phyloP scores from a whole-genome alignment of 345 rosid species.

The Hypericum androsaemum region DNA sequence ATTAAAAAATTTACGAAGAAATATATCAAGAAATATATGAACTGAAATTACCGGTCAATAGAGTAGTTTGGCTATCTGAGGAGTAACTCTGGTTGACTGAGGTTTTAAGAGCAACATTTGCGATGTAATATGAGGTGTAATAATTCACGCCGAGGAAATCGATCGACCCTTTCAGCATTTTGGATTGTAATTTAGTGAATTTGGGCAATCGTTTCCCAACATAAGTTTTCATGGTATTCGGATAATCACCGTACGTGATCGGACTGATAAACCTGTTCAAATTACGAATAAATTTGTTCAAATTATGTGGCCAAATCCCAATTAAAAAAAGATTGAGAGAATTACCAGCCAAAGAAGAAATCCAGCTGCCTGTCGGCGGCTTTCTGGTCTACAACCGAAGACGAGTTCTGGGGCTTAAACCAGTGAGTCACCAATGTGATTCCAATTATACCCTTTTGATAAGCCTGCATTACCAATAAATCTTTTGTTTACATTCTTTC shows the following conservation, averaged over 20 bases:
- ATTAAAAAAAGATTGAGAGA: neutral
- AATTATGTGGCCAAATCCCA: neutral
- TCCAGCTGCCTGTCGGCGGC: neutral
- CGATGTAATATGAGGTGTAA: slow-evolving; percentile 7
- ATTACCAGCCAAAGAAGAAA: slow-evolving; percentile 1
- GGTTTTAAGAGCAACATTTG: neutral
- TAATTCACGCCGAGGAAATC: slow-evolving; percentile 15
- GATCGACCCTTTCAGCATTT: slow-evolving; percentile 5
- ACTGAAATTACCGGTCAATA: too few relatives aligned
- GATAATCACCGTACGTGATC: slow-evolving; percentile 2
- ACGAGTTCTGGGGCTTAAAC: too few relatives aligned
- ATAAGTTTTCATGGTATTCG: slow-evolving; percentile 1
- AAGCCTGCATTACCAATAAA: too few relatives aligned
- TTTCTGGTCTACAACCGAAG: too few relatives aligned
- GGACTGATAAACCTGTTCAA: slow-evolving; percentile 1
- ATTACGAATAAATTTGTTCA: neutral
- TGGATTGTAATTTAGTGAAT: slow-evolving; percentile 6
- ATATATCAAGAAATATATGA: too few relatives aligned
- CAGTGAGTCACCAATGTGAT: too few relatives aligned
- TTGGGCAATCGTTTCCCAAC: slow-evolving; percentile 10
- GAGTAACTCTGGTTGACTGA: too few relatives aligned
- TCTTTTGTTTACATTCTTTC: too few relatives aligned
- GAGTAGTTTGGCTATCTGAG: too few relatives aligned
- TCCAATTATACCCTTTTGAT: too few relatives aligned
- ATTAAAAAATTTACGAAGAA: too few relatives aligned